These are phyloP conservation scores for Calonectria pauciramosa DNA, from an alignment of 2,329 filamentous ascomycete genomes.

Conservation along the genomic window DNA sequence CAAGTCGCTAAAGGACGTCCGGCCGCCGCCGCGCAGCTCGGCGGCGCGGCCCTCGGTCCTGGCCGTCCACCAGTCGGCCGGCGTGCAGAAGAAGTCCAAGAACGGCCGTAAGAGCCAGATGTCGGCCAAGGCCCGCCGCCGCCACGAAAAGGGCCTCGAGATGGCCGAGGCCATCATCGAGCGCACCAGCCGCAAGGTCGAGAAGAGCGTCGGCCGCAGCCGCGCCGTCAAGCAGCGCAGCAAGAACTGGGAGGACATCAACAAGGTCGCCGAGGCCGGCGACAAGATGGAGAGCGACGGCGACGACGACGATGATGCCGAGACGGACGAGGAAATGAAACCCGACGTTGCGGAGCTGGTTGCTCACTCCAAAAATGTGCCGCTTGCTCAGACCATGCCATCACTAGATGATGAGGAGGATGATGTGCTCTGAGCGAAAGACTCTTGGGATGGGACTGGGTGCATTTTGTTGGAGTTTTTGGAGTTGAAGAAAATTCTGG, in stretches of 20 bases:
- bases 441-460: constrained; percentile 17
- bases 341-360: constrained; percentile 28
- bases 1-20: constrained; percentile 76
- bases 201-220: constrained; percentile 66
- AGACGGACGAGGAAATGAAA: constrained; percentile 55
- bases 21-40: constrained; percentile 60
- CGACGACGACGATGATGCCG: constrained; percentile 41
- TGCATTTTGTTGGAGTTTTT: constrained; percentile 43
- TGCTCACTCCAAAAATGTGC: not conserved
- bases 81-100: constrained; percentile 77
- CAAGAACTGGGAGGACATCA: constrained; percentile 72
- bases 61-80: constrained; percentile 75
- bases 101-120: constrained; percentile 66
- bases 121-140: constrained; percentile 67
- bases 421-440: constrained; percentile 47
- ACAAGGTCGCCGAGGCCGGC: constrained; percentile 53
- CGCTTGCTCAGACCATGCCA: too few species aligned
- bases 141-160: constrained; percentile 71
- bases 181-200: constrained; percentile 68
- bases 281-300: constrained; percentile 37
- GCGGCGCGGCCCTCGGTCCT: constrained; percentile 74
- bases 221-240: constrained; percentile 62
- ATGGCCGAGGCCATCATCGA: constrained; percentile 72
- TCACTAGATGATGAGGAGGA: constrained; percentile 53
- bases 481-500: constrained; percentile 40